Base-by-base conservation (phyloP, 768 basidiomycete species). In the Tylopilus subfusipes region DNA sequence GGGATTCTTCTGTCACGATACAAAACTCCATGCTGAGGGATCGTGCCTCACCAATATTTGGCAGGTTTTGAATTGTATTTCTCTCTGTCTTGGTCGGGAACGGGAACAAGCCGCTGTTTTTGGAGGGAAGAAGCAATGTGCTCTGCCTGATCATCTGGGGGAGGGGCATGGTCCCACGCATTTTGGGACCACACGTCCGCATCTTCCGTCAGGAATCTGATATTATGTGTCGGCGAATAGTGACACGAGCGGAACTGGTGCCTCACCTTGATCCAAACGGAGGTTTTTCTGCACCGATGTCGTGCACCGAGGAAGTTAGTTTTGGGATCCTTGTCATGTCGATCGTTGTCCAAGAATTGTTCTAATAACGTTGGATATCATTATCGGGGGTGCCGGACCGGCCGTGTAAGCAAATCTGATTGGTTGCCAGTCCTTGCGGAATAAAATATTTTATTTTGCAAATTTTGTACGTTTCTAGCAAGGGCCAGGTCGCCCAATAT, bases 101-200 rank as follows among this genome's bases (percentile, higher is more conserved):
- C 92, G 2, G 92, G 93, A 5, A 81, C 78, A 9, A 75, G 68
- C 4, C 81, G 80, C 67, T 98, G 96, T 56, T 79, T 79, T 24
- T 78, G 76, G 31, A 96, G 73, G 0, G 93, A 84, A 5, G 81
- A 75, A 8, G 80, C 75, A 48, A 97, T 93, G 13, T 73, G 73
- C n/a, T 86, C 83, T 38, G 75, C 78, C 67, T 96, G 92, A 71
- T 93, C 91, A 12, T 83, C 77, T 18, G 91, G 90, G 5, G 86
- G 86, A 30, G 86, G 84, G 42, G 94, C 91, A 65, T 93, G 91
- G 66, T 93, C 90, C 94, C 91, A 94, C 1, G 91, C 92, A 63
- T 93, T 93, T 57, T 92, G 86, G 24, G 79, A 77, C 88, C 90
- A 94, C 4, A 92, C 86, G 59, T 90, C 82, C n/a, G 75, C 66